Base-by-base conservation (phyloP, 148 eudicot genomes). In the Heliamphora exappendiculata region DNA sequence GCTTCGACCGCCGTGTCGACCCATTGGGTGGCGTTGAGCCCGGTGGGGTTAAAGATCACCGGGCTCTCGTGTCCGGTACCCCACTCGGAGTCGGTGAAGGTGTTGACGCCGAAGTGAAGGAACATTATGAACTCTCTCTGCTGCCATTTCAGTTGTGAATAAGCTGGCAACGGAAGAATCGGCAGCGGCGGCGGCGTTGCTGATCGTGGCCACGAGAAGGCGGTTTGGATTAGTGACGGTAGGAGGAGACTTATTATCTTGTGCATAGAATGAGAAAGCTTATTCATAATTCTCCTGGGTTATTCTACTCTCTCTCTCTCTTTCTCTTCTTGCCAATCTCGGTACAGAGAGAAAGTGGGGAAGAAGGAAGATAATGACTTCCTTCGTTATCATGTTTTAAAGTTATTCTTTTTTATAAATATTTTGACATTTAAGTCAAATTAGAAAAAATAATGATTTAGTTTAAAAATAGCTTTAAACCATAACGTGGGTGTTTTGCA, bases 71-170 rank as follows among this genome's bases (percentile, higher is more conserved):
- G 31, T 5, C 98, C 98, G 6, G 93, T 82, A 5, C 98, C 98
- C 93, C 96, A 83, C 37, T 94, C 97, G 70, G 88, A 81, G 86
- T 87, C 85, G 0, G 97, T 90, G 83, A 90, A 94, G 47, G 96
- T 94, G 82, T 94, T 94, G 82, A 94, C 89, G 24, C 98, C 97
- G 60, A 94, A 94, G 76, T 94, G 98, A 79, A 85, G 81, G 91
- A 94, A 94, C 93, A 92, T 88, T 28, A 92, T 91, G 83, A 93
- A 24, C 78, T 93, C 98, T 63, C 93, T 84, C 72, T 88, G 93
- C 53, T 93, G 98, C 98, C 98, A 93, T 89, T 89, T 81, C 41
- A 93, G 73, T 59, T 93, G 98, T 9, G 98, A 82, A 67, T 73
- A 88, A 28, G 89, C 75, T 53, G 98, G 98, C 4, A 94, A 79